These are phyloP conservation scores for Daldinia concentrica DNA, from an alignment of 495 filamentous ascomycete species.

Conservation along the genomic window DNA sequence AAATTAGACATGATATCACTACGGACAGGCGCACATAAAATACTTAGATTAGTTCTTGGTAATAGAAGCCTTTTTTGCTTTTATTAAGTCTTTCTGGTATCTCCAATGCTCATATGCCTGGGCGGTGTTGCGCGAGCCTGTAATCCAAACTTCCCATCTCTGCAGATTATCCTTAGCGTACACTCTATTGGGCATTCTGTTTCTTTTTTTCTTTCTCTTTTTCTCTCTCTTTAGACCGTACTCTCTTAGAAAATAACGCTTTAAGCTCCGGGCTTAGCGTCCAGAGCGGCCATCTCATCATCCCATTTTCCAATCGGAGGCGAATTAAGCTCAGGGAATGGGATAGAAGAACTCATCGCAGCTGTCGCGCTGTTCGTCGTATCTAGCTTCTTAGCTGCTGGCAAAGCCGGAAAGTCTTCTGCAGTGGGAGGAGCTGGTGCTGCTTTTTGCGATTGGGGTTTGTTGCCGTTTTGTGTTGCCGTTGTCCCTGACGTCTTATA, in stretches of 20 bases:
- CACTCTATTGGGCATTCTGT: constrained; percentile 9
- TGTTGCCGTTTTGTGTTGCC: constrained; percentile 37
- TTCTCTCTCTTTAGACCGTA: background rate
- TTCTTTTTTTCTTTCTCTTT: background rate
- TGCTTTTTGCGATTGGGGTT: constrained; percentile 27
- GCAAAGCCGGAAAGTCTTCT: constrained; percentile 58
- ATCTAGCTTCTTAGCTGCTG: constrained; percentile 46
- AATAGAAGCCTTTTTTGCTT: constrained; percentile 19
- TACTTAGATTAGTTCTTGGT: constrained; percentile 1
- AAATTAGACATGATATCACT: constrained; percentile 32
- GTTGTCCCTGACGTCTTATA: constrained; percentile 2
- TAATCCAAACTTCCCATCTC: constrained; percentile 18
- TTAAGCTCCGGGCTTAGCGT: constrained; percentile 32
- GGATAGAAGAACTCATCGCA: constrained; percentile 8
- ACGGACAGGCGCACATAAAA: constrained; percentile 11
- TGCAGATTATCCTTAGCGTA: constrained; percentile 18
- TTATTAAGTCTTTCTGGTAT: constrained; percentile 33
- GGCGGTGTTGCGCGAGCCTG: constrained; percentile 8
- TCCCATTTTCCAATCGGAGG: constrained; percentile 56
- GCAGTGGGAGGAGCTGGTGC: constrained; percentile 32
- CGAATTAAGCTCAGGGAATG: constrained; percentile 26
- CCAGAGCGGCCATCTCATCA: constrained; percentile 57
- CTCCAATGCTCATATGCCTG: constrained; percentile 28
- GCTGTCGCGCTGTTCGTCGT: constrained; percentile 26
- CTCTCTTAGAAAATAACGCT: background rate